Evolutionary conservation across 2,329 filamentous ascomycete genomes (phyloP).

Genomic region (Microsporum ferrugineum): DNA sequence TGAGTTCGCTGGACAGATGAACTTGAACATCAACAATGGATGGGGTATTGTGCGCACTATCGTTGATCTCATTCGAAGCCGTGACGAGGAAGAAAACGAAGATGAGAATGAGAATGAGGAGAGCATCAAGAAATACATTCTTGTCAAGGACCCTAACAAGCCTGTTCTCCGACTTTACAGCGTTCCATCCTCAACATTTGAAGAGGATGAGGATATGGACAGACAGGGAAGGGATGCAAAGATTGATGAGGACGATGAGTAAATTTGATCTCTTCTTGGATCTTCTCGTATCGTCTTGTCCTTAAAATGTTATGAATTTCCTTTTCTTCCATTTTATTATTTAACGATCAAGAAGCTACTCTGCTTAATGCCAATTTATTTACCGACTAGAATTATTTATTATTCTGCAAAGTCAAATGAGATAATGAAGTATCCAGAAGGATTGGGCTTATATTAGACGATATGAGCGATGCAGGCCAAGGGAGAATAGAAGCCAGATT

Average conservation of each 20-base stretch:
- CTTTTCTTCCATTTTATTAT: neutral
- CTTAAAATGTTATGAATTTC: conserved; percentile 1
- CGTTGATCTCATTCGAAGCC: conserved; percentile 58
- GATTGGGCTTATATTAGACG: too few relatives aligned
- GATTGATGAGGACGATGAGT: conserved; percentile 45
- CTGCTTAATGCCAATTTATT: neutral
- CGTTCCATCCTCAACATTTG: conserved; percentile 76
- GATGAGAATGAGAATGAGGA: conserved; percentile 28
- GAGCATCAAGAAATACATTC: conserved; percentile 39
- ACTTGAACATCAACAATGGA: conserved; percentile 88
- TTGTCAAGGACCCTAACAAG: conserved; percentile 90
- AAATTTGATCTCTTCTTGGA: conserved; percentile 15
- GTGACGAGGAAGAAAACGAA: conserved; percentile 27
- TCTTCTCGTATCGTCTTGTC: neutral
- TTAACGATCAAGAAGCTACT: neutral
- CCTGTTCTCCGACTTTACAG: conserved; percentile 84
- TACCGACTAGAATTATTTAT: neutral
- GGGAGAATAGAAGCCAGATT: too few relatives aligned
- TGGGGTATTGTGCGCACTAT: conserved; percentile 99
- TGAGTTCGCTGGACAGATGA: conserved; percentile 97
- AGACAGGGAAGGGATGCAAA: conserved; percentile 44
- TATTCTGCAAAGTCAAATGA: neutral
- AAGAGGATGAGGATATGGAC: conserved; percentile 64
- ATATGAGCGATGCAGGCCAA: too few relatives aligned
- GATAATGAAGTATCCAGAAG: too few relatives aligned